phyloP scores from a whole-genome alignment of 2,329 filamentous ascomycete species.

The Fusarium coicis region DNA sequence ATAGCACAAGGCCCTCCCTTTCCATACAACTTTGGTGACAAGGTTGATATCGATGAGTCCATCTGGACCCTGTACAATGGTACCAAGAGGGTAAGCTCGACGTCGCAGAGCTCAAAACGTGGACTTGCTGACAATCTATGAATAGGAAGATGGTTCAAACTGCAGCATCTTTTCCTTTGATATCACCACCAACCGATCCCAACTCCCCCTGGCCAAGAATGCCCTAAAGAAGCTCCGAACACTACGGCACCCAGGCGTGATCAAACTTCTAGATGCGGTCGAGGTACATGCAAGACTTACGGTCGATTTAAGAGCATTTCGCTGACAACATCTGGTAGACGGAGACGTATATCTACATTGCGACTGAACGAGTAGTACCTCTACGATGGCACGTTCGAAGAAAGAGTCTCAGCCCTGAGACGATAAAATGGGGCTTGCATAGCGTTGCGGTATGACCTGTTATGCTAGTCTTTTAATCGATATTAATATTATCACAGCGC shows the following conservation, averaged over 20 bases:
- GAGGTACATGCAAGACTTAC: conserved; percentile 68
- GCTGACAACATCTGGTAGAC: conserved; percentile 66
- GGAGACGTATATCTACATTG: conserved; percentile 94
- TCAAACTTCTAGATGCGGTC: conserved; percentile 93
- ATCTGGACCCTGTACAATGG: conserved; percentile 98
- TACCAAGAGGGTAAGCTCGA: conserved; percentile 78
- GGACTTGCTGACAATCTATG: background rate
- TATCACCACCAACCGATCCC: conserved; percentile 80
- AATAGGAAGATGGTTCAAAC: conserved; percentile 88
- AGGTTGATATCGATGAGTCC: conserved; percentile 90
- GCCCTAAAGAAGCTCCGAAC: conserved; percentile 94
- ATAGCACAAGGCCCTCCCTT: conserved; percentile 95
- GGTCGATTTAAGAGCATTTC: background rate
- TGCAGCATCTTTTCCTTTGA: conserved; percentile 99
- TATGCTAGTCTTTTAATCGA: background rate
- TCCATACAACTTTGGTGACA: conserved; percentile 91
- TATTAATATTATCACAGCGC: conserved; percentile 63
- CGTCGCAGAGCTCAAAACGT: background rate
- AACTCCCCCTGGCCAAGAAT: conserved; percentile 89
- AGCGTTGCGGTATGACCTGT: conserved; percentile 74
- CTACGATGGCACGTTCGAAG: conserved; percentile 90
- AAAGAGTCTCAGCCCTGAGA: conserved; percentile 89
- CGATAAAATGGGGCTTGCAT: conserved; percentile 95
- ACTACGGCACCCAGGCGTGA: conserved; percentile 90
- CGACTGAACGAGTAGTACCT: conserved; percentile 89